These are phyloP conservation scores for Neoboletus subvelutipes DNA, from an alignment of 768 basidiomycete species.

Conservation along the genomic window DNA sequence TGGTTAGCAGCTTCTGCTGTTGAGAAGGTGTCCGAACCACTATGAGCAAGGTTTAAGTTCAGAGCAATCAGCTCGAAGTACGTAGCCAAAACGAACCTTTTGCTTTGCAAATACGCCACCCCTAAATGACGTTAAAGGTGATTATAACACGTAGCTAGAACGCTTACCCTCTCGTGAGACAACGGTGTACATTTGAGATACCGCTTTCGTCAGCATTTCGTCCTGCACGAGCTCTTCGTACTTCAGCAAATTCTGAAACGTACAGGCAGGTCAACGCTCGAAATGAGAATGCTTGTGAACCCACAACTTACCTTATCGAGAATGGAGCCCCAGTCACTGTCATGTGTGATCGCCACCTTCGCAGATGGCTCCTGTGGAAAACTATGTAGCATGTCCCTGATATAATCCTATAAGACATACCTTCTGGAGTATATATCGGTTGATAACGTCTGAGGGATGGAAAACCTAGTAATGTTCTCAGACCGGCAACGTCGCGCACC, in stretches of 20 bases:
- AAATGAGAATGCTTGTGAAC: neutral
- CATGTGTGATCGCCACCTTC: slow-evolving; percentile 26
- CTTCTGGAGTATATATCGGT: slow-evolving; percentile 23
- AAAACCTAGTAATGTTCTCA: slow-evolving; percentile 19
- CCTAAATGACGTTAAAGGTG: slow-evolving; percentile 8
- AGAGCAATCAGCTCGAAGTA: neutral
- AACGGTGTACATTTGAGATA: slow-evolving; percentile 15
- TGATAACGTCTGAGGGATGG: slow-evolving; percentile 26
- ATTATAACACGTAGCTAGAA: neutral
- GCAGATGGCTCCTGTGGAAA: slow-evolving; percentile 21
- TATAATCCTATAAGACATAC: slow-evolving; percentile 1
- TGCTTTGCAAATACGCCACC: slow-evolving; percentile 19
- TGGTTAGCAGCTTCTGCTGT: neutral
- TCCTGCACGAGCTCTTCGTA: slow-evolving; percentile 12
- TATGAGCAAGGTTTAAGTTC: neutral
- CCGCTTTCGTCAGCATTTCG: slow-evolving; percentile 6
- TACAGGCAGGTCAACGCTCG: neutral
- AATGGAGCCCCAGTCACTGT: slow-evolving; percentile 20
- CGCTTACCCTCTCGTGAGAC: slow-evolving; percentile 12
- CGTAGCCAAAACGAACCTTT: slow-evolving; percentile 9
- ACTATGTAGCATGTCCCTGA: neutral
- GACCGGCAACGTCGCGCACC: neutral
- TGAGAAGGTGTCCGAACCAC: neutral
- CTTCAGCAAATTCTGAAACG: slow-evolving; percentile 9
- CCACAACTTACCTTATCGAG: slow-evolving; percentile 15